Evolutionary conservation across 2,329 filamentous ascomycete genomes (phyloP).

Genomic region (Tothia fuscella): DNA sequence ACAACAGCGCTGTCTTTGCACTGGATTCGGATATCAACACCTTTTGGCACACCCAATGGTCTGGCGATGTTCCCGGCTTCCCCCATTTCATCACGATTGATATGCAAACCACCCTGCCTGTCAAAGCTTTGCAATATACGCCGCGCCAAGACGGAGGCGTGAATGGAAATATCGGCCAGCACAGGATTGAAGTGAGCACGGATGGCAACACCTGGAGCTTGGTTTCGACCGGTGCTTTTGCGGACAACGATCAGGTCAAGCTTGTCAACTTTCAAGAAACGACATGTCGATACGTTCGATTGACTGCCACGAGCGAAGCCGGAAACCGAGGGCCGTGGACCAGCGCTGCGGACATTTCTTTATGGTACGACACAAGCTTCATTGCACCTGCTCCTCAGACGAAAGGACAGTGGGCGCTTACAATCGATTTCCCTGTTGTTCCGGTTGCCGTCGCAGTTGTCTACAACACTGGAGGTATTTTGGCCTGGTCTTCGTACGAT

Average conservation of each 20-base stretch:
- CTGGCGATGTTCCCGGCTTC: neutral
- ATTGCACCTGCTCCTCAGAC: conserved; percentile 13
- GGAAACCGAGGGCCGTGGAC: neutral
- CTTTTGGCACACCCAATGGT: conserved; percentile 2
- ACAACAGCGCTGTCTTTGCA: neutral
- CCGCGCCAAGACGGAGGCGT: neutral
- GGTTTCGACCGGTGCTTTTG: neutral
- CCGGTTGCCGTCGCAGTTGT: conserved; percentile 18
- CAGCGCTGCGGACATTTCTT: neutral
- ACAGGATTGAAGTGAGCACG: neutral
- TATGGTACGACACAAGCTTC: conserved; percentile 6
- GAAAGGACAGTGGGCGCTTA: conserved; percentile 19
- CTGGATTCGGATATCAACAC: neutral
- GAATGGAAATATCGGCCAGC: conserved; percentile 2
- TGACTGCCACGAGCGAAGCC: conserved; percentile 1
- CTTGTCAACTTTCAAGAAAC: conserved; percentile 3
- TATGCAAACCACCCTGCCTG: neutral
- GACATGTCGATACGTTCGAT: neutral
- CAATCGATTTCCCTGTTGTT: conserved; percentile 20
- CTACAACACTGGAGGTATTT: conserved; percentile 16
- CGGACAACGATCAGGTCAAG: conserved; percentile 1
- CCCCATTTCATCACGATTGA: neutral
- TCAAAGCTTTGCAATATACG: conserved; percentile 1
- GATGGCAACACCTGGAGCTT: neutral
- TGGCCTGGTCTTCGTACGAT: conserved; percentile 21